Base-by-base conservation (phyloP, 352 stramenopile genomes). In the Phytopythium helicoides region DNA sequence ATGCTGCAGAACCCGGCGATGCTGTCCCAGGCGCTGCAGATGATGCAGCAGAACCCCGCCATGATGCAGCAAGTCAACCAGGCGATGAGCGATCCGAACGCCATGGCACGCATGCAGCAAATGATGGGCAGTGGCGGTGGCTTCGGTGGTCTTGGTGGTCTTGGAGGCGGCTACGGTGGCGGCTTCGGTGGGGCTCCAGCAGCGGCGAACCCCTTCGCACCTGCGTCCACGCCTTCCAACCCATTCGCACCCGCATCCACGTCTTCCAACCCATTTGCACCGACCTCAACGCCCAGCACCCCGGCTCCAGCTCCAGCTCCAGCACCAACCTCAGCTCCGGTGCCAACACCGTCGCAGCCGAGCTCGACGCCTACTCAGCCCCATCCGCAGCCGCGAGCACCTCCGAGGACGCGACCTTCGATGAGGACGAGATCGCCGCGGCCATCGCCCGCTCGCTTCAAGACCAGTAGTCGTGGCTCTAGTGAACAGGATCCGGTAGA, bases 61-160 rank as follows among this genome's bases (percentile, higher is more conserved):
- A 91, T 92, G 81, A 82, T 89, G 71, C 75, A 91, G 42, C 81
- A 91, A 58, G 58, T 94, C 19, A 78, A 64, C 39, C 84, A 92
- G 50, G 81, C 92, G 73, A 91, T 94, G 81, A 73, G 66, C 34
- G 72, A 90, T 54, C 82, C 84, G 22, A 81, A 73, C 45, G 76
- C 74, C 26, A 87, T 88, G 70, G 62, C 73, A 50, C 73, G 67
- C 2, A 80, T 90, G 73, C 79, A 92, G 64, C 76, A 87, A 35
- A 80, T 88, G 77, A 76, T 89, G 64, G 42, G 53, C 18, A 65
- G 68, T 47, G 73, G 55, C 68, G 31, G 60, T 48, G 19, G 62
- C 60, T 3, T 56, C 39, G 40, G 52, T 7, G 62, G 63, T 31
- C 57, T 68, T 3, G 75, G 80, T 31, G 62, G 61, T 10, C 47